Base-by-base conservation (phyloP, 352 stramenopile species). In the Phytophthora pisi region DNA sequence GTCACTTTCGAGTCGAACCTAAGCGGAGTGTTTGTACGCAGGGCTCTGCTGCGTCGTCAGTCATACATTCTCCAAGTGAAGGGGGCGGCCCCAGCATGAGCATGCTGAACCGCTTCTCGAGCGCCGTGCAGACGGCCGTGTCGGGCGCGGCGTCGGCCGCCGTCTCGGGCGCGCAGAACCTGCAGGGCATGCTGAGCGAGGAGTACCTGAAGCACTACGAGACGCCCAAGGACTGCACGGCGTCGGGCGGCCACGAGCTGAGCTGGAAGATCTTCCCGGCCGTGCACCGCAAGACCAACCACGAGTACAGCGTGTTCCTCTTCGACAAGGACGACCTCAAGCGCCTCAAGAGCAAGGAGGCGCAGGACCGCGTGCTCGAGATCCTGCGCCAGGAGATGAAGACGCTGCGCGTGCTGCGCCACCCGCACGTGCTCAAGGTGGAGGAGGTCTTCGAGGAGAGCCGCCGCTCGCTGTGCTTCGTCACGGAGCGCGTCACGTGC, bases 361-460 rank as follows among this genome's bases (percentile, higher is more conserved):
- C 85, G 13, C 88, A 93, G 66, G 91, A 97, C 52, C 85, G 90
- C 51, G 78, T 96, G 26, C 74, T 97, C 7, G 91, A 97, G 42
- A 84, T 97, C 38, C 68, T 97, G 30, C 86, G 88, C 31, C 86
- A 95, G 51, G 90, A 97, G 46, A 94, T 97, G 81, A 95, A 95
- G 75, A 93, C 84, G 57, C 65, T 95, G 51, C 86, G 90, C 0
- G 54, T 97, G 59, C 76, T 96, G 64, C 89, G 90, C 20, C 89
- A 97, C 62, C 89, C 91, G 52, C 84, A 95, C 56, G 89, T 97
- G 70, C 82, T 97, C 60, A 96, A 97, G 64, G 89, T 96, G 46
- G 90, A 95, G 64, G 91, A 97, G 66, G 86, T 96, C 26, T 96
- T 93, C 69, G 91, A 97, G 49, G 91, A 95, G 61, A 93, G 75